Percentiles rank a stretch among this genome's conserved stretches.
phyloP scores from a whole-genome alignment of 1,284 basidiomycete species.

The Lentinula novae-zelandiae region DNA sequence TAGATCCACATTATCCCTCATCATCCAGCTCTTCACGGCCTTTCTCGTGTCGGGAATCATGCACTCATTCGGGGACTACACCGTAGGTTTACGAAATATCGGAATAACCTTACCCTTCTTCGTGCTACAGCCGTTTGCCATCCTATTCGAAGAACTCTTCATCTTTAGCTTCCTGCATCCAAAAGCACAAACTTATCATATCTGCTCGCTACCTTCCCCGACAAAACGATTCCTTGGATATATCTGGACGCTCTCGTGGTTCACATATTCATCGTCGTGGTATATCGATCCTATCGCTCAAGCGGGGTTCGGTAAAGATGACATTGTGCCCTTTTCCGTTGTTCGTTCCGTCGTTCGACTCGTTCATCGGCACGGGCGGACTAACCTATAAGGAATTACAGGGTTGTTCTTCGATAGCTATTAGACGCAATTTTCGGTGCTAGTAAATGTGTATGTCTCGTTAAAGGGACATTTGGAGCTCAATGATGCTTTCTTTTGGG shows the following conservation, averaged over 20 bases:
- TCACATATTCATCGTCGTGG: slow-evolving; percentile 5
- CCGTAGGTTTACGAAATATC: not conserved
- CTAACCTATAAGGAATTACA: too few species aligned
- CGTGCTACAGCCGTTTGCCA: not conserved
- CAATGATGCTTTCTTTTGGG: too few species aligned
- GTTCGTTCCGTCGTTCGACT: not conserved
- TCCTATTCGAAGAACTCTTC: not conserved
- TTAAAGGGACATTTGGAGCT: too few species aligned
- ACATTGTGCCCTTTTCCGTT: not conserved
- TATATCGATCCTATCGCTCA: slow-evolving; percentile 1
- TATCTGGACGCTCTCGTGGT: slow-evolving; percentile 1
- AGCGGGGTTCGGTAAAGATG: not conserved
- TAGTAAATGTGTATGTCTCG: too few species aligned
- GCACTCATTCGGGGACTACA: slow-evolving; percentile 4
- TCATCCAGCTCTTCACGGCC: not conserved
- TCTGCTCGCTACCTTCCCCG: not conserved
- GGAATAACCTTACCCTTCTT: slow-evolving; percentile 1
- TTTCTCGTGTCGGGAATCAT: slow-evolving; percentile 7
- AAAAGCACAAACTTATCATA: not conserved
- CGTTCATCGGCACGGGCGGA: too few species aligned
- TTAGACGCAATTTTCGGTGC: too few species aligned
- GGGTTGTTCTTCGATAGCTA: too few species aligned
- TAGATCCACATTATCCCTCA: not conserved
- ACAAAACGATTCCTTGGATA: not conserved
- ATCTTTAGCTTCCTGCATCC: not conserved